Percentiles rank a stretch among this genome's conserved stretches.
These are phyloP conservation scores for Lactarius psammicola DNA, from an alignment of 768 basidiomycete genomes.

Conservation along the genomic window DNA sequence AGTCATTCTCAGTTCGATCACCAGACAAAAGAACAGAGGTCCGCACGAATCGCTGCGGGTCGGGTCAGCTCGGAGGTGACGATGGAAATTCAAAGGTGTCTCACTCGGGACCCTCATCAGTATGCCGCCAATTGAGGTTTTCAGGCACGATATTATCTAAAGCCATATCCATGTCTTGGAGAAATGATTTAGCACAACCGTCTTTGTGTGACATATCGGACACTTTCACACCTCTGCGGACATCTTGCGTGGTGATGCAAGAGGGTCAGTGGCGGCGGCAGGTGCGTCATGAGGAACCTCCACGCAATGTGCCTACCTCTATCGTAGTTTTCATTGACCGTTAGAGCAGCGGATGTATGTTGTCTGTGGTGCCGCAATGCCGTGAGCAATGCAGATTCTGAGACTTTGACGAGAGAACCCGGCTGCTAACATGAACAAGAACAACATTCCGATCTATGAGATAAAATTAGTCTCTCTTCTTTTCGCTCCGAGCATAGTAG, in stretches of 20 bases:
- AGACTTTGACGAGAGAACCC: neutral
- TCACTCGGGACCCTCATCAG: slow-evolving; percentile 90
- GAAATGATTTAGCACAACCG: slow-evolving; percentile 31
- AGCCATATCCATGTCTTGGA: slow-evolving; percentile 90
- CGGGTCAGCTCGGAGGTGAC: neutral
- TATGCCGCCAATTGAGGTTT: slow-evolving; percentile 75
- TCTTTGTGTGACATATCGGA: slow-evolving; percentile 15
- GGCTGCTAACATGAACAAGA: slow-evolving; percentile 79
- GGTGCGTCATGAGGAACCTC: neutral
- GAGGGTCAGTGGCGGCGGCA: neutral
- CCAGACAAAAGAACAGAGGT: slow-evolving; percentile 1
- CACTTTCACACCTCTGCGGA: slow-evolving; percentile 41
- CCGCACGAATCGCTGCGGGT: slow-evolving; percentile 20
- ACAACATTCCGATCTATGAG: slow-evolving; percentile 76
- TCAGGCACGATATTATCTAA: slow-evolving; percentile 89
- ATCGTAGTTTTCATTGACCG: slow-evolving; percentile 90
- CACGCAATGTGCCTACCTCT: slow-evolving; percentile 45
- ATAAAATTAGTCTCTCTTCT: neutral
- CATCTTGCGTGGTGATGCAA: slow-evolving; percentile 35
- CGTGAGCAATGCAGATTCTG: neutral
- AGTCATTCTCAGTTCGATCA: slow-evolving; percentile 5
- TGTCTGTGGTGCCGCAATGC: slow-evolving; percentile 39
- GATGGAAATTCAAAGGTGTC: slow-evolving; percentile 29
- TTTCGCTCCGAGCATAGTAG: slow-evolving; percentile 2
- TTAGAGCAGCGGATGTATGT: slow-evolving; percentile 77